phyloP scores from a whole-genome alignment of 1,139 yeast genomes.

The Kodamaea sp. region DNA sequence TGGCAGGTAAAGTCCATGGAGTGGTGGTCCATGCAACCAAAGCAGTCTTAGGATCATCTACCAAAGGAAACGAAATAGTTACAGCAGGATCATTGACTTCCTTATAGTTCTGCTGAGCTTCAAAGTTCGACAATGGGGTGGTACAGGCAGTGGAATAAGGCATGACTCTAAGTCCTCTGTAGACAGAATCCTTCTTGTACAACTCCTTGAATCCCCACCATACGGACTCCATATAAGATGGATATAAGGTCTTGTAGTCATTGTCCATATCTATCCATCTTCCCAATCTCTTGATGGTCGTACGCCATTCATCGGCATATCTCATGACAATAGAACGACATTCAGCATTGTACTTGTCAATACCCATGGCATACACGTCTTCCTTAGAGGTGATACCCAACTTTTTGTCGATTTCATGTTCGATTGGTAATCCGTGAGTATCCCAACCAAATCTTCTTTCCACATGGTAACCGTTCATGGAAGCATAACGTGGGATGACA shows the following conservation, averaged over 20 bases:
- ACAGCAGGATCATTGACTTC: conserved; percentile 97
- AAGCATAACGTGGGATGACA: conserved; percentile 95
- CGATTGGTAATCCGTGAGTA: conserved; percentile 98
- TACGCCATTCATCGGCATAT: conserved; percentile 93
- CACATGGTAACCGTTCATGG: conserved; percentile 95
- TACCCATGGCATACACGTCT: conserved; percentile 92
- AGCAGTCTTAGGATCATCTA: conserved; percentile 75
- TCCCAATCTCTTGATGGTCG: conserved; percentile 89
- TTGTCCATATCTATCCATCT: conserved; percentile 99
- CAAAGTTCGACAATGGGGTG: conserved; percentile 95
- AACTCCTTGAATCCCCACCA: conserved; percentile 99
- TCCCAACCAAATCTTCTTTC: conserved; percentile 99
- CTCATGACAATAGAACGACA: conserved; percentile 98
- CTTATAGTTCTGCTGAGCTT: conserved; percentile 97
- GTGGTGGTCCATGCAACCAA: conserved; percentile 99
- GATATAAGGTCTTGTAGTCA: conserved; percentile 96
- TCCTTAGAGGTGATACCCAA: conserved; percentile 90
- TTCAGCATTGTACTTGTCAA: conserved; percentile 89
- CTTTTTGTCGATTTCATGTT: conserved; percentile 97
- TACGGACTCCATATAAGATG: conserved; percentile 93
- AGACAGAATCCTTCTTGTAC: conserved; percentile 81
- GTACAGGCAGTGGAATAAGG: conserved; percentile 98
- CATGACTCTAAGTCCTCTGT: conserved; percentile 96
- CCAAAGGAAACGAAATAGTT: conserved; percentile 83
- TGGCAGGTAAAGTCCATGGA: conserved; percentile 98